phyloP scores from a whole-genome alignment of 139 green algal species.

The Tetraselmis chui region DNA sequence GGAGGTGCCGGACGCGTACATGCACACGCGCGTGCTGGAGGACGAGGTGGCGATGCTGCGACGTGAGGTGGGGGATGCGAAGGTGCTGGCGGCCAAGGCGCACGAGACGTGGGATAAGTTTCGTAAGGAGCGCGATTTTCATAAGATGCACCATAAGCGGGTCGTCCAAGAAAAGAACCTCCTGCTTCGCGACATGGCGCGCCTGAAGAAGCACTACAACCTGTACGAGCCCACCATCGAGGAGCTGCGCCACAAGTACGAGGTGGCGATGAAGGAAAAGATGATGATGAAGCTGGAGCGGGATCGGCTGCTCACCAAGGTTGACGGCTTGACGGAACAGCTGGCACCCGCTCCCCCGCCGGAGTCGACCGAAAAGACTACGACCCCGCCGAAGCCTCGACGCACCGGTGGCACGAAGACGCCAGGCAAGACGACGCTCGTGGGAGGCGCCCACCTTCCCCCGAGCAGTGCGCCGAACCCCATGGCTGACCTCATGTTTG shows the following conservation, averaged over 20 bases:
- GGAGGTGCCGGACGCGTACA: constrained; percentile 63
- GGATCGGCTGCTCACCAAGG: constrained; percentile 40
- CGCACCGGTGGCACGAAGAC: background rate
- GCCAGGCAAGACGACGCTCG: background rate
- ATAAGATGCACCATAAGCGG: constrained; percentile 85
- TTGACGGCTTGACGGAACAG: constrained; percentile 30
- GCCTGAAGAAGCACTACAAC: constrained; percentile 68
- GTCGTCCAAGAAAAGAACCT: constrained; percentile 85
- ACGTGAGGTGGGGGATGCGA: constrained; percentile 33
- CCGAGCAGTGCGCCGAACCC: constrained; percentile 36
- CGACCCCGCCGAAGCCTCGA: background rate
- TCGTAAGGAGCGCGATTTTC: constrained; percentile 80
- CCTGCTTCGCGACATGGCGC: constrained; percentile 72
- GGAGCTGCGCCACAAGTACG: constrained; percentile 79
- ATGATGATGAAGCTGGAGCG: constrained; percentile 65
- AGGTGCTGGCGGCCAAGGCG: constrained; percentile 24
- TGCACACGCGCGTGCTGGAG: constrained; percentile 49
- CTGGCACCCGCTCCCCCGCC: background rate
- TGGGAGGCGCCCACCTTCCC: constrained; percentile 2
- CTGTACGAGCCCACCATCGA: constrained; percentile 82
- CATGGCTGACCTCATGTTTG: constrained; percentile 37
- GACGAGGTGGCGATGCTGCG: constrained; percentile 40
- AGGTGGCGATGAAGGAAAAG: constrained; percentile 79
- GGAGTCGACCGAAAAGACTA: background rate
- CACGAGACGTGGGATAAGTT: constrained; percentile 57